phyloP scores from a whole-genome alignment of 805 yeast genomes.

The Sporopachydermia lactativora region DNA sequence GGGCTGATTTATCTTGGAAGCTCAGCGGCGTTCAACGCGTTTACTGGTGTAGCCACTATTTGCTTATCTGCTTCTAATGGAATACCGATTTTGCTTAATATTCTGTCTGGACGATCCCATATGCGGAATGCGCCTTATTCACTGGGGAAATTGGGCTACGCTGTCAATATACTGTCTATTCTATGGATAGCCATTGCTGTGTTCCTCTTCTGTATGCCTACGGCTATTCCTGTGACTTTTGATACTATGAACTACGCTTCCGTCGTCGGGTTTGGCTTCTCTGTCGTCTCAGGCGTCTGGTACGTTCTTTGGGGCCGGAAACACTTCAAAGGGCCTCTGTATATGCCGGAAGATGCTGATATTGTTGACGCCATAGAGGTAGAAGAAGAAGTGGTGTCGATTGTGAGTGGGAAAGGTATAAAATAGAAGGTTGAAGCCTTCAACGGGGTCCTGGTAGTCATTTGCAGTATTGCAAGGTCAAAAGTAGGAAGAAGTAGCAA shows the following conservation, averaged over 20 bases:
- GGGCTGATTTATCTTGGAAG: constrained; percentile 58
- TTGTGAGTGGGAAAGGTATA: neutral
- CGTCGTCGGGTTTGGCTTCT: constrained; percentile 6
- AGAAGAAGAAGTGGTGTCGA: neutral
- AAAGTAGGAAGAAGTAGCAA: too few species aligned
- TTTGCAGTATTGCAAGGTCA: too few species aligned
- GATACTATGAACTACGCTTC: constrained; percentile 25
- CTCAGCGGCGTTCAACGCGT: constrained; percentile 66
- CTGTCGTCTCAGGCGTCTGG: neutral
- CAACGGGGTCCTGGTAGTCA: too few species aligned
- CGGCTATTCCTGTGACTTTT: constrained; percentile 38
- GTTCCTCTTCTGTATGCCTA: constrained; percentile 56
- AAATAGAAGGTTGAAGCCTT: too few species aligned
- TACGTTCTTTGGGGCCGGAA: neutral
- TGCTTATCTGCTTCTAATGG: constrained; percentile 64
- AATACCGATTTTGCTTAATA: constrained; percentile 52
- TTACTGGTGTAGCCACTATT: constrained; percentile 71
- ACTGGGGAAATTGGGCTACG: constrained; percentile 48
- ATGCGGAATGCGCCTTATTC: constrained; percentile 58
- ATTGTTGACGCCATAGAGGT: neutral
- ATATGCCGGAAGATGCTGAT: neutral
- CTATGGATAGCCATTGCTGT: constrained; percentile 46
- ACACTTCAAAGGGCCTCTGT: neutral
- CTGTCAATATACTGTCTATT: constrained; percentile 43
- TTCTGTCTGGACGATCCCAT: constrained; percentile 44